Evolutionary conservation across 495 filamentous ascomycete genomes (phyloP).

Genomic region (Trichoderma erinaceum): DNA sequence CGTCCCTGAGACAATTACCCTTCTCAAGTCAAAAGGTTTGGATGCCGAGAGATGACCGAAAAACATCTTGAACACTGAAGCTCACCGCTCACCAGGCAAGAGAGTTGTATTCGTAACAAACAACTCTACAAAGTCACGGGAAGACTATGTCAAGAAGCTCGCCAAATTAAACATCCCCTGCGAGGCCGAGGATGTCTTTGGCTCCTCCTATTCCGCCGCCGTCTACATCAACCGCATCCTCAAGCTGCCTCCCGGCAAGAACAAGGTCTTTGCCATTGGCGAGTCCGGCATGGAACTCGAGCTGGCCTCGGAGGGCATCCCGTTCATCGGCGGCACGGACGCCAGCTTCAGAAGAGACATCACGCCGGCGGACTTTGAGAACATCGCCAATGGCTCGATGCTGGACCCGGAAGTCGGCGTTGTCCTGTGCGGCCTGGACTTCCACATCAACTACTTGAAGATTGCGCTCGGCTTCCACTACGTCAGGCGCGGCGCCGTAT

Average conservation of each 20-base stretch:
- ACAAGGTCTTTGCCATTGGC: conserved; percentile 90
- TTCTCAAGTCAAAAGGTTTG: conserved; percentile 72
- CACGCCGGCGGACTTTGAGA: conserved; percentile 67
- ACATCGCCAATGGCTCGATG: conserved; percentile 65
- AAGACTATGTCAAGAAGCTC: conserved; percentile 88
- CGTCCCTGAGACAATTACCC: conserved; percentile 72
- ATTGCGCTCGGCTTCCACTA: conserved; percentile 78
- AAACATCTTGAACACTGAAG: background rate
- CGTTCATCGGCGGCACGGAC: conserved; percentile 86
- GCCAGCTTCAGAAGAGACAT: conserved; percentile 69
- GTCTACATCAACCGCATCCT: conserved; percentile 95
- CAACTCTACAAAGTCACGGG: conserved; percentile 94
- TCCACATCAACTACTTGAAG: conserved; percentile 93
- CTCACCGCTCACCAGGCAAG: conserved; percentile 56
- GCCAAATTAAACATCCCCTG: conserved; percentile 74
- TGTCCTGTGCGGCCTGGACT: conserved; percentile 85
- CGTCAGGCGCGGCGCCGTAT: conserved; percentile 73
- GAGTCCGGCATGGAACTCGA: conserved; percentile 90
- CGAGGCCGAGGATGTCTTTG: conserved; percentile 80
- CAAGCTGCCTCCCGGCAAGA: conserved; percentile 64
- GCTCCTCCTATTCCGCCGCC: conserved; percentile 87
- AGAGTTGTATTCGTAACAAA: conserved; percentile 95
- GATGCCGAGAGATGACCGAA: conserved; percentile 1
- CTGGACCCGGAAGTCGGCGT: conserved; percentile 83
- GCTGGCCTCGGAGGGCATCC: conserved; percentile 65